Base-by-base conservation (phyloP, 2,329 filamentous ascomycete species). In the Penicillium corylophilum region DNA sequence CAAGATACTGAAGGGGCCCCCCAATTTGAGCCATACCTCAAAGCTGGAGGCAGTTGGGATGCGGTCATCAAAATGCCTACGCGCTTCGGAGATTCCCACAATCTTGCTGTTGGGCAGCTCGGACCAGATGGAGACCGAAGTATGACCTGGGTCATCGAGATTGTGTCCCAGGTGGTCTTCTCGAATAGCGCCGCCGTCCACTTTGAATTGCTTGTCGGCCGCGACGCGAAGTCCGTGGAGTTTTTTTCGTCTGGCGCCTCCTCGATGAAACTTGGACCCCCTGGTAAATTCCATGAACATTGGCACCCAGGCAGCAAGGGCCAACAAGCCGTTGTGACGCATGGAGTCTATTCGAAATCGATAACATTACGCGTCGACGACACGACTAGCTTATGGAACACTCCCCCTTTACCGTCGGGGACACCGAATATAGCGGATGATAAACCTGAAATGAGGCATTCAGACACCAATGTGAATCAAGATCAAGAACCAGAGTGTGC, bases 1-100 rank as follows among this genome's bases (percentile, higher is more conserved):
- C 81, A 87, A 1, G 82, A 85, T 46, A 79, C 79, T 46, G 86
- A 91, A 74, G 90, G 89, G 42, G 81, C 87, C 1, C 94, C 94
- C 15, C 89, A 95, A 64, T 99, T 94, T 66, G 94, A 99, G 74
- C 93, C 94, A 42, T 93, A 96, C 77, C 82, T 99, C 67, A 97
- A 97, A 77, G 92, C 94, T 8, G 94, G 92, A 26, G 92, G 90
- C 6, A 85, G 82, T 41, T 99, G 92, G 88, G 83, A 85, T 63
- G 88, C 90, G 51, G 84, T 86, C 65, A 81, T 99, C 57, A 79
- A 84, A 5, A 86, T 99, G 0, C 93, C 93, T 0, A 87, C 93
- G 48, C 78, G 86, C 56, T 87, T 94, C 53, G 81, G 46, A 39
- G 47, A 59, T 16, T 54, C 57, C 13, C 55, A 62, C 31, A 50